phyloP scores from a whole-genome alignment of 1,139 yeast species.

The Debaryomycetaceae sp. region DNA sequence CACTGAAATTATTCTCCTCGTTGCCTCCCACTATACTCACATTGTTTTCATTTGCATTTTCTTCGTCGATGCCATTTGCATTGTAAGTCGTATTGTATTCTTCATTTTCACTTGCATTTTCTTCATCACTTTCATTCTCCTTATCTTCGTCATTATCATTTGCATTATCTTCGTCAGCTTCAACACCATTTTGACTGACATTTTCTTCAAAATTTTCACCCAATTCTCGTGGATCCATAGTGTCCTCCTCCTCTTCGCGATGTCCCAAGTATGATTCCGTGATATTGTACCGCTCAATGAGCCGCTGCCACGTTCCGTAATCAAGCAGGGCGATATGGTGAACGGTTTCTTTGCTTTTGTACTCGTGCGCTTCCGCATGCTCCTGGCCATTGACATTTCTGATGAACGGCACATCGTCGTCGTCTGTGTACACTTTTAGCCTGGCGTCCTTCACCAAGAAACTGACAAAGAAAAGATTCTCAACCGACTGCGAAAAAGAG shows the following conservation, averaged over 20 bases:
- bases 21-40: too few species aligned
- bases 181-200: neutral
- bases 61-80: neutral
- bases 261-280: constrained; percentile 43
- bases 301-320: constrained; percentile 47
- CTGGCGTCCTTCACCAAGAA: constrained; percentile 69
- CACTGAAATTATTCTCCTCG: too few species aligned
- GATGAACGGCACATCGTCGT: constrained; percentile 31
- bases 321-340: constrained; percentile 71
- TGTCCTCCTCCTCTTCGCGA: constrained; percentile 25
- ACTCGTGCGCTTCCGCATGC: constrained; percentile 6
- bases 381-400: constrained; percentile 9
- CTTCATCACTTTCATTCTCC: neutral
- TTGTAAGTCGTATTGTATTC: neutral
- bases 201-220: constrained; percentile 8
- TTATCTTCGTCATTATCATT: neutral
- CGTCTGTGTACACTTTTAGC: constrained; percentile 40
- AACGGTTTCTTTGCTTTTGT: constrained; percentile 14
- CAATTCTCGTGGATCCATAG: constrained; percentile 15
- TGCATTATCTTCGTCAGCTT: neutral
- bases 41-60: neutral
- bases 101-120: neutral
- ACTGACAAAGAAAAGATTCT: constrained; percentile 73
- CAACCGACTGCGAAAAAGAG: constrained; percentile 71
- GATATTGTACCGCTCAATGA: constrained; percentile 42